Conservation (phyloP, 2,329 filamentous ascomycete species). For the Chrysosphaeria jannelii region DNA sequence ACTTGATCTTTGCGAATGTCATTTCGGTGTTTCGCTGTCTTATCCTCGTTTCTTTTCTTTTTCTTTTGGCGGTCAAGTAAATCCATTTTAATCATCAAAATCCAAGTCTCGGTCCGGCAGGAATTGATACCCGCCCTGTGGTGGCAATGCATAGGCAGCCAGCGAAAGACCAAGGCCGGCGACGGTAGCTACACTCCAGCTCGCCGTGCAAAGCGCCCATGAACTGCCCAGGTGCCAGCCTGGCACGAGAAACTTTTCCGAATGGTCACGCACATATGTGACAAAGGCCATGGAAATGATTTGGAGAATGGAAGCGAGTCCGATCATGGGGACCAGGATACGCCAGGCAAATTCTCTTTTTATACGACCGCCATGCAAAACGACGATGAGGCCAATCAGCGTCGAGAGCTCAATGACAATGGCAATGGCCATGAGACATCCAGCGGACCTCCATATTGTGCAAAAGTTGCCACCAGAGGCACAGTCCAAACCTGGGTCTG, state of each 20-base stretch:
- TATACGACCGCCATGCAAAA: constrained; percentile 49
- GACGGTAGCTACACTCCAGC: constrained; percentile 20
- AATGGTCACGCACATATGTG: constrained; percentile 56
- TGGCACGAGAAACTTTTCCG: constrained; percentile 48
- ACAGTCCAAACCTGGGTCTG: no score
- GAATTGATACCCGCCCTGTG: constrained; percentile 67
- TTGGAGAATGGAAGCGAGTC: constrained; percentile 35
- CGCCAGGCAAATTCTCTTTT: constrained; percentile 64
- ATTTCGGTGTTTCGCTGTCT: no score
- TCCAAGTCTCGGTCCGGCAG: constrained; percentile 16
- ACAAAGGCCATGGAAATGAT: constrained; percentile 55
- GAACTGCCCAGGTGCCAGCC: constrained; percentile 59
- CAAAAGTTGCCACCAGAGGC: constrained; percentile 43
- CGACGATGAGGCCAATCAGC: constrained; percentile 49
- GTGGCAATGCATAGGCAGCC: constrained; percentile 39
- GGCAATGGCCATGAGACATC: constrained; percentile 64
- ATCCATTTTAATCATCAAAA: no score
- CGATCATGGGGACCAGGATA: constrained; percentile 34
- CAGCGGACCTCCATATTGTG: constrained; percentile 67
- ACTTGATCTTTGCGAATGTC: no score
- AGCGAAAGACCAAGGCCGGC: constrained; percentile 27
- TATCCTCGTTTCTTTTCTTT: no score
- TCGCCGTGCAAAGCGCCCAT: constrained; percentile 38
- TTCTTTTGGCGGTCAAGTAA: no score
- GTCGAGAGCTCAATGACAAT: constrained; percentile 57